These are phyloP conservation scores for Lepiota subincarnata DNA, from an alignment of 768 basidiomycete species.

Conservation along the genomic window DNA sequence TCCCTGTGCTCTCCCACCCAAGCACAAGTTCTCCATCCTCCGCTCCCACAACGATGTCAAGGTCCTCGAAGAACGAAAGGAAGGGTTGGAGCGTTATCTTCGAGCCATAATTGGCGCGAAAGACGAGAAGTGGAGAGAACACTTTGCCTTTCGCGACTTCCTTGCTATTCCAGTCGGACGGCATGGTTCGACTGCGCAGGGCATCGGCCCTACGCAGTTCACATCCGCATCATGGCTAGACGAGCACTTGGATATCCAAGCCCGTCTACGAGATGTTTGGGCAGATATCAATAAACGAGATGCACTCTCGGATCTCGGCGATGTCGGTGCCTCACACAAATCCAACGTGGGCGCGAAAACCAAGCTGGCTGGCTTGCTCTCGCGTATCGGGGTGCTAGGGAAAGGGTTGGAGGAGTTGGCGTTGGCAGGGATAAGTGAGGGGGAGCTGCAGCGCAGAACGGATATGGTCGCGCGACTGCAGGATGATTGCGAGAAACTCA, in stretches of 20 bases:
- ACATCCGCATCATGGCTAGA: conserved; percentile 84
- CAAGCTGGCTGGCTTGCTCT: conserved; percentile 72
- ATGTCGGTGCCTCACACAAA: conserved; percentile 69
- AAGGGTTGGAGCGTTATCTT: conserved; percentile 78
- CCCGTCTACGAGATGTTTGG: conserved; percentile 74
- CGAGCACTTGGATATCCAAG: conserved; percentile 77
- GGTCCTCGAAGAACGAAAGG: conserved; percentile 72
- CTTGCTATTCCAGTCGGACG: conserved; percentile 75
- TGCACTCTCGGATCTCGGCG: conserved; percentile 71
- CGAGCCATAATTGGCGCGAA: conserved; percentile 80
- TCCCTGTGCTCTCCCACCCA: conserved; percentile 78
- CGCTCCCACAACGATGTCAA: conserved; percentile 54
- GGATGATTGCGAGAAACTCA: conserved; percentile 88
- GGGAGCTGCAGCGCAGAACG: conserved; percentile 85
- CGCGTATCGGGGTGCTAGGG: conserved; percentile 68
- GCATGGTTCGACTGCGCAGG: conserved; percentile 29
- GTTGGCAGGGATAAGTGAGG: conserved; percentile 74
- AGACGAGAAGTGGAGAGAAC: conserved; percentile 80
- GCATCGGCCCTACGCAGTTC: conserved; percentile 45
- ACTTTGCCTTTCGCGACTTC: conserved; percentile 79
- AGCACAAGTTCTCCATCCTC: conserved; percentile 71
- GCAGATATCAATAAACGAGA: conserved; percentile 87
- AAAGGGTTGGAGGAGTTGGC: conserved; percentile 64
- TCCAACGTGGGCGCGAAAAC: conserved; percentile 84
- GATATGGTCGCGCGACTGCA: conserved; percentile 86